Base-by-base conservation (phyloP, 75 land plant genomes). In the Sequoia sempervirens region DNA sequence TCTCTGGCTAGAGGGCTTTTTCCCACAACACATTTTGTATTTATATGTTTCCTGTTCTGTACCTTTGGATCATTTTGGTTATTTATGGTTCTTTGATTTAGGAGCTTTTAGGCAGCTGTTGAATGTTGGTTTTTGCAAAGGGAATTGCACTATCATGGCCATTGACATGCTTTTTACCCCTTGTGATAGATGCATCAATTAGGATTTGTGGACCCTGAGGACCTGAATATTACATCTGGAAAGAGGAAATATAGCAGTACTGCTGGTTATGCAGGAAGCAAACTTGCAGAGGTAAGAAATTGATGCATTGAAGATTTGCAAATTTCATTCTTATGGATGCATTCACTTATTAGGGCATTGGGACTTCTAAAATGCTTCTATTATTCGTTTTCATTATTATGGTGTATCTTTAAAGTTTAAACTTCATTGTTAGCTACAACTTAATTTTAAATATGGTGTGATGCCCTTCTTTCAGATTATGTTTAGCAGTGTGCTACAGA, bases 141-240 rank as follows among this genome's bases (percentile, higher is more conserved):
- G 32, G 45, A 76, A 78, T n/a, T 43, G 80, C n/a, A 43, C 9
- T 6, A 4, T 78, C n/a, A n/a, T 78, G 52, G 30, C 28, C 47
- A 78, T 78, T 78, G 80, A 78, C 80, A 83, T 36, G 36, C 14
- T 78, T 78, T 76, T 84, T 47, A 37, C 12, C 82, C 84, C 32
- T 28, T 84, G 17, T 41, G 32, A 78, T 82, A 97, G 99, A 92
- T 94, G 92, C 99, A 97, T 86, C 46, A 83, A 81, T 82, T 97
- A 36, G 99, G 98, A 66, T 90, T 91, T 84, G 94, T 96, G 79
- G 95, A 97, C 82, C 52, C 93, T n/a, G 94, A 97, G 70, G 98
- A 97, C 87, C 89, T 97, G 90, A 92, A 97, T 81, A 34, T 94
- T 70, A 88, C 74, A 43, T 87, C 93, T 81, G 93, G 91, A 54